Conservation (phyloP, 2,329 filamentous ascomycete species). For the Neofusicoccum umdonicola region DNA sequence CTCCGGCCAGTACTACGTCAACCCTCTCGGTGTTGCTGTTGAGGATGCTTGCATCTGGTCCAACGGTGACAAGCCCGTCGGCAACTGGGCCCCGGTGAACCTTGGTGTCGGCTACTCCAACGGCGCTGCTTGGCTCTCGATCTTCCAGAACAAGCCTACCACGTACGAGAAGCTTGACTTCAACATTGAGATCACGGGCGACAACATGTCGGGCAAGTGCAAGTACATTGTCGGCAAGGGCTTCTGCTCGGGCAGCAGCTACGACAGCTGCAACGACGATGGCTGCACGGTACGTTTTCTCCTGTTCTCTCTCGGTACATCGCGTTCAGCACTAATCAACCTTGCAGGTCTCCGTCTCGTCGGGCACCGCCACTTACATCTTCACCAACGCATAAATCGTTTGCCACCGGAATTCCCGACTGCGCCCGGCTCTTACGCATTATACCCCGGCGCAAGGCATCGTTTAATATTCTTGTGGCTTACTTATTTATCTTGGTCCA, state of each 20-base stretch:
- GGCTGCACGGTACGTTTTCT: constrained; percentile 81
- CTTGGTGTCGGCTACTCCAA: constrained; percentile 71
- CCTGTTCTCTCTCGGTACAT: neutral
- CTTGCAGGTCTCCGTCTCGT: constrained; percentile 10
- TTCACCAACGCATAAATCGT: neutral
- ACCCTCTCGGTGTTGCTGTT: constrained; percentile 68
- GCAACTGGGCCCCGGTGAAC: constrained; percentile 88
- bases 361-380: constrained; percentile 3
- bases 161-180: constrained; percentile 69
- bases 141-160: constrained; percentile 82
- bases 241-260: constrained; percentile 55
- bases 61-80: constrained; percentile 54
- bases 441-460: constrained; percentile 10
- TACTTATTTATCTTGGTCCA: constrained; percentile 9
- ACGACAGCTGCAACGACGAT: constrained; percentile 48
- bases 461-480: constrained; percentile 8
- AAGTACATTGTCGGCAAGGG: constrained; percentile 59
- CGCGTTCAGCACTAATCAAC: neutral
- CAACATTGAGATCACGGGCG: constrained; percentile 73
- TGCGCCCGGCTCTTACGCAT: neutral
- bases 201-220: constrained; percentile 60
- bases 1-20: constrained; percentile 95
- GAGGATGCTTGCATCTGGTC: constrained; percentile 77
- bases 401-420: neutral
- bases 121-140: constrained; percentile 72